Evolutionary conservation across 1,139 yeast species (phyloP), one percentile per base, ranked within the genome.

Genomic region (Geotrichum citri-aurantii): DNA sequence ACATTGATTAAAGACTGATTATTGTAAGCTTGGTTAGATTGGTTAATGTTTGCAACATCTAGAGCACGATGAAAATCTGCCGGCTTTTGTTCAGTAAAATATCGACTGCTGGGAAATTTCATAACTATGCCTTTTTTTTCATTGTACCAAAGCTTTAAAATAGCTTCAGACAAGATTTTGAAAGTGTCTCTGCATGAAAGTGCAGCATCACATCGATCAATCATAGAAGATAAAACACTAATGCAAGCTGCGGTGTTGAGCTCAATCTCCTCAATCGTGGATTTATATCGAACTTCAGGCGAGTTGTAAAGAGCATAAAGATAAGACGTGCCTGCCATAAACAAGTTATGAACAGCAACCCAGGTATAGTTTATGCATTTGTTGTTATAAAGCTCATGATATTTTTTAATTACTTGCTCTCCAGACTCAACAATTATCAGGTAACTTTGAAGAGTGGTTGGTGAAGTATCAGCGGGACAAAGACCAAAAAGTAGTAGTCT

Each of bases 271-370:
- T 76, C 77, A 14, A 81, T 68, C 8, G 80, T 71, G 11, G 83
- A 80, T 14, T 74, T 72, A 10, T 74, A 67, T n/a, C 83, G 72
- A 1, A 82, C 81, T 46, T 78, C 80, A 24, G 77, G 79, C 42
- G 88, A 82, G 68, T 86, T 87, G 68, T 87, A 89, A 14, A 89
- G 77, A 0, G 92, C 81, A 69, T 87, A 90, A 50, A 90, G 76
- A 66, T 84, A 89, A 1, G 96, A 86, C 23, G 93, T 86, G 0
- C 96, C 96, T 0, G 96, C 93, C 86, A 88, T 86, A 69, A 89
- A 89, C 58, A 89, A 75, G 70, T 89, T 90, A 70, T 90, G 95
- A 1, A 90, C 93, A 0, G 95, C 95, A 0, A 92, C 93, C 97
- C 97, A 91, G 0, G 97, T 89, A 72, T 88, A 91, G 70, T 90